phyloP scores from a whole-genome alignment of 1,284 basidiomycete genomes.

The Meripilus lineatus region DNA sequence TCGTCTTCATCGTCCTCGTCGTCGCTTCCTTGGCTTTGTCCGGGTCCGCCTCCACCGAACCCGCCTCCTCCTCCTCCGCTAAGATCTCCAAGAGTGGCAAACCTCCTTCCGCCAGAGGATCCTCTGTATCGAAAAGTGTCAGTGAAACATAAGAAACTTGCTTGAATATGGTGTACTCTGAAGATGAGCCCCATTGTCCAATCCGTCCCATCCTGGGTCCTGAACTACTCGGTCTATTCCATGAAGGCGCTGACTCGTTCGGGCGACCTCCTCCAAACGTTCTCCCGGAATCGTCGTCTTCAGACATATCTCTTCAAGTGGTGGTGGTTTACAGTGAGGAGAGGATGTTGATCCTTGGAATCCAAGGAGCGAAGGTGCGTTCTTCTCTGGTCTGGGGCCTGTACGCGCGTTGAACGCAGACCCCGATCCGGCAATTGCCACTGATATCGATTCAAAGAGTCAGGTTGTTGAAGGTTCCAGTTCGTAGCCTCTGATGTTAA shows the following conservation, averaged over 20 bases:
- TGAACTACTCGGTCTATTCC: slow-evolving; percentile 4
- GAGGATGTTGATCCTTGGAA: no score
- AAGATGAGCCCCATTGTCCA: slow-evolving; percentile 11
- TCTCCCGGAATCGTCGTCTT: not conserved
- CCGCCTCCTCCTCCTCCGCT: slow-evolving; percentile 7
- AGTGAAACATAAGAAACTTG: slow-evolving; percentile 1
- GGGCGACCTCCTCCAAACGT: slow-evolving; percentile 1
- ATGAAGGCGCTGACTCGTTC: not conserved
- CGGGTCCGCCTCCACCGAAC: slow-evolving; percentile 12
- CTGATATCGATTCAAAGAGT: no score
- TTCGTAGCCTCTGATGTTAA: no score
- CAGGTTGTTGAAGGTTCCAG: no score
- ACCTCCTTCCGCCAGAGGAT: slow-evolving; percentile 6
- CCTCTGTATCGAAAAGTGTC: not conserved
- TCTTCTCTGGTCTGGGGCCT: no score
- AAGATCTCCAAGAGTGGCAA: slow-evolving; percentile 20
- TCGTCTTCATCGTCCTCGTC: slow-evolving; percentile 44
- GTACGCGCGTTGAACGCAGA: no score
- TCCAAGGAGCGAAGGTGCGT: no score
- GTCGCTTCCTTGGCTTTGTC: slow-evolving; percentile 13
- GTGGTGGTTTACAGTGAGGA: not conserved
- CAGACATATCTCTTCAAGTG: slow-evolving; percentile 1
- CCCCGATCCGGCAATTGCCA: no score
- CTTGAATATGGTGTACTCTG: slow-evolving; percentile 6
- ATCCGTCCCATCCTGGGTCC: slow-evolving; percentile 12